Evolutionary conservation across 371 early-diverging fungal genomes (phyloP).

Genomic region (Apophysomyces sp.): DNA sequence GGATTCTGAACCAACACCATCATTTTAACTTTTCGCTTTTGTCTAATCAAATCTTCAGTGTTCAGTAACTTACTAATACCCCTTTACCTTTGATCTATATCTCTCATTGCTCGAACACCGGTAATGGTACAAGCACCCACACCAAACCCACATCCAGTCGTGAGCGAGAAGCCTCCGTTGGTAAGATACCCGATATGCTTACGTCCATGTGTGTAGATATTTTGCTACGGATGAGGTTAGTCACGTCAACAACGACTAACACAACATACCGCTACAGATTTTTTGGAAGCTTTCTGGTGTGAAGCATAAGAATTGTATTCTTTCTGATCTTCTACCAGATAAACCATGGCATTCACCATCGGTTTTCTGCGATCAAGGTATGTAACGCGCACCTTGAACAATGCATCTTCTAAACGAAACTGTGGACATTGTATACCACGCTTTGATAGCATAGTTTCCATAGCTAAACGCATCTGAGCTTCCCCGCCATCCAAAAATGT

Average conservation of each 20-base stretch:
- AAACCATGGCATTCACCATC: constrained; percentile 50
- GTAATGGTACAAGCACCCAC: constrained; percentile 55
- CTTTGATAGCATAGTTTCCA: neutral
- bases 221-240: neutral
- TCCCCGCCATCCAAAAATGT: neutral
- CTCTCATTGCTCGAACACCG: constrained; percentile 32
- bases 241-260: neutral
- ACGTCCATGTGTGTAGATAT: constrained; percentile 19
- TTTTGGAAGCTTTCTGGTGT: no score
- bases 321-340: constrained; percentile 29
- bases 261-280: neutral
- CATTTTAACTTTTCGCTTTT: constrained; percentile 31
- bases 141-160: constrained; percentile 63
- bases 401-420: constrained; percentile 16
- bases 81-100: constrained; percentile 30
- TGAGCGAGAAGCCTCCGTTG: constrained; percentile 68
- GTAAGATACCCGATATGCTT: constrained; percentile 71
- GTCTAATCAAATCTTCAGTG: constrained; percentile 13
- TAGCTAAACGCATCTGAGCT: neutral
- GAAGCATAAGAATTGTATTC: constrained; percentile 16
- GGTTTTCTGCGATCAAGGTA: constrained; percentile 52
- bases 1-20: constrained; percentile 57
- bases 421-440: neutral
- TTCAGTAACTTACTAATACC: neutral
- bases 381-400: constrained; percentile 52